Evolutionary conservation across 2,329 filamentous ascomycete species (phyloP), one percentile per base, ranked within the genome.

Genomic region (Torrubiellomyces zombiae): DNA sequence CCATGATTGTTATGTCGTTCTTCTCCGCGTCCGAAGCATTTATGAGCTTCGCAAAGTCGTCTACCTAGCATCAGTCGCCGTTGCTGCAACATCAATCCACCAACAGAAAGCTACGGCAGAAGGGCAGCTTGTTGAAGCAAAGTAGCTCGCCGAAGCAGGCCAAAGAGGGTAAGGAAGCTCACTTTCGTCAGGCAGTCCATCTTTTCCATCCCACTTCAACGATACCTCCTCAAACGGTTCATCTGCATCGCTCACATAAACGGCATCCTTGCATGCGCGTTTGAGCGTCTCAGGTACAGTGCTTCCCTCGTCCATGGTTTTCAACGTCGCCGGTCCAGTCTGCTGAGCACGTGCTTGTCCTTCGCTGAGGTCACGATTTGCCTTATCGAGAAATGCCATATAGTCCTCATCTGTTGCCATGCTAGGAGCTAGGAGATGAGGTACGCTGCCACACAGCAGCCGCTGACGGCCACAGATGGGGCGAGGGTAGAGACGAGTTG

Each of bases 351-450:
- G 24, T 7, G 28, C 28, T 23, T 33, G 30, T 7, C 44, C 31
- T 28, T 70, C 64, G 45, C 70, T 74, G 11, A 77, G 74, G 44
- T 83, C 75, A 41, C 72, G 58, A 55, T 92, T 92, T 27, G 82
- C 81, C 57, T 89, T 89, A 46, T 89, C 66, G 29, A 94, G 61
- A 46, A 94, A 93, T 31, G 75, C 60, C 51, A 73, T 67, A 58
- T 93, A 94, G 33, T 78, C 76, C 32, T 78, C 71, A 60, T 93
- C 82, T 27, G 72, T 75, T 6, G 72, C 67, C 75, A 80, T 81
- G 10, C 28, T 58, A 12, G 37, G n/a, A n/a, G n/a, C n/a, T n/a
- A n/a, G n/a, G n/a, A n/a, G n/a, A n/a, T n/a, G n/a, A n/a, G n/a
- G n/a, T n/a, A n/a, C n/a, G n/a, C n/a, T n/a, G n/a, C n/a, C n/a